Evolutionary conservation across 805 yeast species (phyloP), one percentile per base, ranked within the genome.

Genomic region (Saccharomycopsis malanga): DNA sequence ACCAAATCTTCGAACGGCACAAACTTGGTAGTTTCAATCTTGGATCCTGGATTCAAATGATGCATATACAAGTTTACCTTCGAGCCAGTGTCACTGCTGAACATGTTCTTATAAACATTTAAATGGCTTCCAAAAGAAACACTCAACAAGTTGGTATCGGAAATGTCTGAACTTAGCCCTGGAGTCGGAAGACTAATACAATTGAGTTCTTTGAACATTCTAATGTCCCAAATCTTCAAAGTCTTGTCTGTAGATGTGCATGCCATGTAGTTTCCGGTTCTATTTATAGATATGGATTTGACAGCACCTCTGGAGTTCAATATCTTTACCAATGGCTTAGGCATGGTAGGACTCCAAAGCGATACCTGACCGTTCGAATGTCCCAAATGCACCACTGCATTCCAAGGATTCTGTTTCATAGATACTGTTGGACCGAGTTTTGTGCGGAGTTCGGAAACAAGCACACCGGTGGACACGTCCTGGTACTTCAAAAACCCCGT

Each of bases 101-200:
- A 74, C 10, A 78, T 77, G 62, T 89, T 95, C 61, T 91, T 89
- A 97, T 98, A 93, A 2, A 93, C 71, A 1, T 94, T 87, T 2
- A 91, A 83, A 64, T 89, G 96, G 0, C 97, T 89, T 5, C 97
- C 97, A 87, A 96, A 87, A 3, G 94, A 83, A n/a, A 87, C 87
- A 1, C 93, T 79, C 29, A 93, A 64, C 18, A 93, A 69, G 1
- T 96, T 97, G 1, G 86, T 74, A 62, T 91, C 98, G 1, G 96
- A 87, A 34, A 89, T 80, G 55, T 80, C 79, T 17, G 88, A 66
- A 18, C 87, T 74, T 12, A 79, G 70, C 0, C 95, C 95, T 1
- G 96, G 96, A 0, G 96, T 85, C 18, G 95, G 96, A 4, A 77
- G 61, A 10, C 14, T 25, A 12, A 77, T 74, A 61, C 57, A 64